These are phyloP conservation scores for Fusarium denticulatum DNA, from an alignment of 2,329 filamentous ascomycete genomes.

Conservation along the genomic window DNA sequence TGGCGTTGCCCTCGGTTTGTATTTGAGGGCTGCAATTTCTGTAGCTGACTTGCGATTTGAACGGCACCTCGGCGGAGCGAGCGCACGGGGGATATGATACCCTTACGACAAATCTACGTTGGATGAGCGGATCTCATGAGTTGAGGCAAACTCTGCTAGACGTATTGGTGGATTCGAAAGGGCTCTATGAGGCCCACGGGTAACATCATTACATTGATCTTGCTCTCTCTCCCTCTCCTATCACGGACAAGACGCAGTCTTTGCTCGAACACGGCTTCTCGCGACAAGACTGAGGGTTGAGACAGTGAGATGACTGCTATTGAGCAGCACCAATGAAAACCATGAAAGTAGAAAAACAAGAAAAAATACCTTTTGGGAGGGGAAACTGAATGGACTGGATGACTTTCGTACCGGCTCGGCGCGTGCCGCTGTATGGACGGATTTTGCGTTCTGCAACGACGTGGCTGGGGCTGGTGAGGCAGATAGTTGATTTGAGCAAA, in stretches of 20 bases:
- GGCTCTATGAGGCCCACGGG: constrained; percentile 18
- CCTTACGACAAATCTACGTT: constrained; percentile 50
- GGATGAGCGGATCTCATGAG: constrained; percentile 46
- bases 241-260: constrained; percentile 15
- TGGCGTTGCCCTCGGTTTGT: constrained; percentile 40
- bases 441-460: constrained; percentile 10
- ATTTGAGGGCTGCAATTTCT: constrained; percentile 43
- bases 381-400: constrained; percentile 38
- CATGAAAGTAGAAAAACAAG: constrained; percentile 42
- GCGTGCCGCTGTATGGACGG: constrained; percentile 10
- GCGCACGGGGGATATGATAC: constrained; percentile 48
- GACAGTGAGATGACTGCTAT: constrained; percentile 23
- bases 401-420: constrained; percentile 40
- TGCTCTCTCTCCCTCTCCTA: constrained; percentile 21
- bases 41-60: constrained; percentile 40
- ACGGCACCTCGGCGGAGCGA: constrained; percentile 38
- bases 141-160: constrained; percentile 41
- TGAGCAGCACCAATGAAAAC: constrained; percentile 27
- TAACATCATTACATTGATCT: constrained; percentile 23
- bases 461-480: constrained; percentile 36
- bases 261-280: constrained; percentile 16
- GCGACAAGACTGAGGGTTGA: constrained; percentile 25
- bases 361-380: constrained; percentile 38
- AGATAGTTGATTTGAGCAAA: constrained; percentile 43
- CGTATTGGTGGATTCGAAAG: constrained; percentile 34